phyloP scores from a whole-genome alignment of 768 basidiomycete species.

The Lyophyllum decastes region DNA sequence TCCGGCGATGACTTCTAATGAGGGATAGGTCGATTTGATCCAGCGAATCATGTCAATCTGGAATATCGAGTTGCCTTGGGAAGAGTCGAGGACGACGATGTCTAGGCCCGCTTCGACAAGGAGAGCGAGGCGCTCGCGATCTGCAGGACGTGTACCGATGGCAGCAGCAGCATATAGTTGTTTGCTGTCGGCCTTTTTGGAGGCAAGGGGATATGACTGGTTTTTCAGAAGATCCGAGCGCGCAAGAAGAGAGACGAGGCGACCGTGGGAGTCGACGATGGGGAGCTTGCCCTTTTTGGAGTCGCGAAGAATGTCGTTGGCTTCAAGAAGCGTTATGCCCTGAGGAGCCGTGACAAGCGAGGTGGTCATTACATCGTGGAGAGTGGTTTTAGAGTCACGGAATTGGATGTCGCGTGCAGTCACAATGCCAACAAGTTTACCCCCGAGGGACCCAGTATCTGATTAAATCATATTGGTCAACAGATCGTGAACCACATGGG shows the following conservation, averaged over 20 bases:
- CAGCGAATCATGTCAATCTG: slow-evolving; percentile 94
- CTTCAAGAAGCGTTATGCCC: slow-evolving; percentile 88
- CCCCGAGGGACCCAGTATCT: slow-evolving; percentile 88
- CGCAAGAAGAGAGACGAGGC: slow-evolving; percentile 78
- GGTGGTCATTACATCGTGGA: slow-evolving; percentile 88
- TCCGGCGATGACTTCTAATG: slow-evolving; percentile 92
- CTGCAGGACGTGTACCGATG: slow-evolving; percentile 88
- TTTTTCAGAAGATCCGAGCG: slow-evolving; percentile 98
- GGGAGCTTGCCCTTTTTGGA: slow-evolving; percentile 99
- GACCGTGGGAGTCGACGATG: slow-evolving; percentile 51
- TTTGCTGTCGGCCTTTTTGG: slow-evolving; percentile 87
- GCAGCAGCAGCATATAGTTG: slow-evolving; percentile 97
- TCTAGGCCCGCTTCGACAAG: slow-evolving; percentile 95
- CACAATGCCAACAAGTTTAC: slow-evolving; percentile 94
- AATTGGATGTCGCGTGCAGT: slow-evolving; percentile 97
- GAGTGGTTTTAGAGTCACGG: slow-evolving; percentile 61
- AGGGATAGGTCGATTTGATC: slow-evolving; percentile 86
- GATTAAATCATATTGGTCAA: slow-evolving; percentile 23
- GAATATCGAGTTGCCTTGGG: slow-evolving; percentile 93
- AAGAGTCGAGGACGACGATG: slow-evolving; percentile 93
- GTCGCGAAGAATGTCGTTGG: slow-evolving; percentile 92
- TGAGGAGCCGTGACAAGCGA: slow-evolving; percentile 82
- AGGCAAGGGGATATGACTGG: slow-evolving; percentile 93
- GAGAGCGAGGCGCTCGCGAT: slow-evolving; percentile 79
- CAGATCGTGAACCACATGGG: background rate